Evolutionary conservation across 169 alveolate genomes (phyloP), one percentile per base, ranked within the genome.

Genomic region (Plasmodium vinckei): DNA sequence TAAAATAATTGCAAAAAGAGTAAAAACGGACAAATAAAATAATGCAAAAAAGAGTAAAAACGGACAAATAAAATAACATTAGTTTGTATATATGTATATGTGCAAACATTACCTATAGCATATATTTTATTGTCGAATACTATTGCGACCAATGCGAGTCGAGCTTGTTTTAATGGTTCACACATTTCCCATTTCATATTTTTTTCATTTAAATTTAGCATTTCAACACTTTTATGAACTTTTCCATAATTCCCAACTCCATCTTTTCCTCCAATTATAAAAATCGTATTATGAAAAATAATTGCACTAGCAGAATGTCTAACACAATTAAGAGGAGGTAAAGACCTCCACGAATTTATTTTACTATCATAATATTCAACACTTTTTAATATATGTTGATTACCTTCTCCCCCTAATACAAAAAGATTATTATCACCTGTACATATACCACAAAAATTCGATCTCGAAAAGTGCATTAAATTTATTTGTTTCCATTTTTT

Each of bases 391-490:
- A 82, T 82, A 46, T 68, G 42, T 44, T 82, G 86, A 56, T 82
- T 57, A 1, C 90, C 90, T 68, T 82, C 90, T 70, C 90, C 90
- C 12, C 90, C 90, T 82, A 82, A 82, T 39, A 82, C 53, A 60
- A 54, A 68, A 19, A 82, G 63, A 70, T 82, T 60, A 68, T 82
- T 70, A 68, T 82, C 64, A 9, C 69, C 90, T 13, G 90, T 82
- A 67, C 90, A 82, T 56, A 82, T 42, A 53, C 90, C 90, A 47
- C 90, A 82, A 68, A 82, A 82, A 68, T 49, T 82, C n/a, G 90
- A 82, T 68, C 90, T 65, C 13, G 90, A 60, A 82, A 82, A 82
- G 44, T 82, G 90, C 75, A 82, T 82, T 17, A 82, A 44, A 39
- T 82, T 82, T 82, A 69, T 82, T 68, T 82, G 90, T 68, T 82